Conservation (phyloP, 176 grass and related monocot genomes). For the Eleusine coracana region DNA sequence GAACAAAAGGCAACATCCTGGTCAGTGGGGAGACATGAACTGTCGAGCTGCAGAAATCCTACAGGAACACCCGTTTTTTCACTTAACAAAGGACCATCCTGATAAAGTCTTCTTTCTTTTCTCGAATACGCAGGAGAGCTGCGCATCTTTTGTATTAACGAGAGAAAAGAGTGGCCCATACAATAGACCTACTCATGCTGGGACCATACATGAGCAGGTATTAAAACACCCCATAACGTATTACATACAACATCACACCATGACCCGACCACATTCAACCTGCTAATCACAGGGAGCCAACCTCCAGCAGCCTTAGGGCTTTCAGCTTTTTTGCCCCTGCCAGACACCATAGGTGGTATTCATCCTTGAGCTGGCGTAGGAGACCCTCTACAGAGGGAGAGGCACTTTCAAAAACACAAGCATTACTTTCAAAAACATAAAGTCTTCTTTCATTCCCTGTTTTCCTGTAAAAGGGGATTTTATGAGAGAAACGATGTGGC, state of each 20-base stretch:
- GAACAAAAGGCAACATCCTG: too few relatives aligned
- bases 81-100: background rate
- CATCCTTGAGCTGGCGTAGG: conserved; percentile 34
- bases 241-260: too few relatives aligned
- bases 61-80: background rate
- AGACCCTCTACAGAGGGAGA: too few relatives aligned
- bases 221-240: too few relatives aligned
- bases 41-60: background rate
- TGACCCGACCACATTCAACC: too few relatives aligned
- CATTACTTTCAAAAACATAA: conserved; percentile 8
- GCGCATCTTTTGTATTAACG: background rate
- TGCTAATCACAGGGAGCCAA: too few relatives aligned
- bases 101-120: background rate
- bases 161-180: background rate
- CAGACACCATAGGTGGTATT: too few relatives aligned
- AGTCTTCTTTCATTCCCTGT: conserved; percentile 43
- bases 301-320: too few relatives aligned
- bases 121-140: background rate
- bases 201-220: too few relatives aligned
- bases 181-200: too few relatives aligned
- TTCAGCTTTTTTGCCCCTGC: too few relatives aligned
- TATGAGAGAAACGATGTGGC: conserved; percentile 24
- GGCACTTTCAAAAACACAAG: conserved; percentile 2
- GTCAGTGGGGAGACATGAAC: conserved; percentile 43
- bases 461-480: conserved; percentile 39